Evolutionary conservation across 139 green algal species (phyloP).

Genomic region (Microglena sp.): DNA sequence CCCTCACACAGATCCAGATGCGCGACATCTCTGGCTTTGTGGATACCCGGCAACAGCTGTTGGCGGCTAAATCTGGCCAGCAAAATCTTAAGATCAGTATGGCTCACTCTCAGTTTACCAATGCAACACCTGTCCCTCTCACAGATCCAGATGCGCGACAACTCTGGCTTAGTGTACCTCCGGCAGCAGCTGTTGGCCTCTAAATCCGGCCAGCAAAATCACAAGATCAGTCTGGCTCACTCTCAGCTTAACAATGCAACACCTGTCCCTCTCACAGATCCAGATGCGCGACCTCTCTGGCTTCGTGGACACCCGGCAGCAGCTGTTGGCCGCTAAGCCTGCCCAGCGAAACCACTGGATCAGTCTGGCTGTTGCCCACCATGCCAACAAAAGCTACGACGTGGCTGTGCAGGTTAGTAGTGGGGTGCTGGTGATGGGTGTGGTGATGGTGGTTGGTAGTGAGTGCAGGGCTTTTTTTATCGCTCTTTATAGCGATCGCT

Average conservation of each 20-base stretch:
- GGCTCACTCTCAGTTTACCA: too few species aligned
- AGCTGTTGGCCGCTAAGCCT: constrained; percentile 73
- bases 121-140: neutral
- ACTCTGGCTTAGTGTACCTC: constrained; percentile 83
- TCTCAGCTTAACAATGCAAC: too few species aligned
- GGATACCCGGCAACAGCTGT: constrained; percentile 78
- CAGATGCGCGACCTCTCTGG: constrained; percentile 87
- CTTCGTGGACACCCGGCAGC: constrained; percentile 82
- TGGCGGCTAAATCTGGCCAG: too few species aligned
- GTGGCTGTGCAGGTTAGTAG: constrained; percentile 49
- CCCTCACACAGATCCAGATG: constrained; percentile 71
- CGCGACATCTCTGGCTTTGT: constrained; percentile 84
- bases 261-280: constrained; percentile 40
- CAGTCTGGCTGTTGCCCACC: constrained; percentile 79
- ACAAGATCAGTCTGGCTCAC: too few species aligned
- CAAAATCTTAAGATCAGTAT: too few species aligned
- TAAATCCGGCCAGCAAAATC: too few species aligned
- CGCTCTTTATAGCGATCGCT: too few species aligned
- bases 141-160: constrained; percentile 88
- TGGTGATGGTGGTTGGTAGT: too few species aligned
- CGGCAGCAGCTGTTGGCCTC: constrained; percentile 73
- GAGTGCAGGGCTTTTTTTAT: too few species aligned
- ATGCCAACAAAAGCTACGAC: constrained; percentile 72
- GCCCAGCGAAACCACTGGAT: constrained; percentile 86
- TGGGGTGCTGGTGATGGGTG: too few species aligned